These are phyloP conservation scores for Plasmodium reichenowi DNA, from an alignment of 169 alveolate species.

Conservation along the genomic window DNA sequence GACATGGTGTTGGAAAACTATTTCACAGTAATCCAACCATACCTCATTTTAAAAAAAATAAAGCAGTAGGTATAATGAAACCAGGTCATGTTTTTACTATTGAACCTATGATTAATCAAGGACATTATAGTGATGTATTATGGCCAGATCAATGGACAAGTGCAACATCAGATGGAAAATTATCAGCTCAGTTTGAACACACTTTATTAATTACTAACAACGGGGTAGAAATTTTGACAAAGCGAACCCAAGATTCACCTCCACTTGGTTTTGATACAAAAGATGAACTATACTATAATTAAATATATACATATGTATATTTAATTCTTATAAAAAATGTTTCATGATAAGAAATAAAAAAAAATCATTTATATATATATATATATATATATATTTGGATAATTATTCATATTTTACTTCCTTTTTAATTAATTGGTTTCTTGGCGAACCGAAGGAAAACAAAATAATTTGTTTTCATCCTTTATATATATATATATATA, in stretches of 20 bases:
- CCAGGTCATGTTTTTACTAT: conserved; percentile 99
- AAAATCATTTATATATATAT: neutral
- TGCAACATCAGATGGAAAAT: conserved; percentile 93
- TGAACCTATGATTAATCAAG: conserved; percentile 99
- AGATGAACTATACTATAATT: conserved; percentile 29
- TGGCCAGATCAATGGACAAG: conserved; percentile 99
- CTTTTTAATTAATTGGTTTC: neutral
- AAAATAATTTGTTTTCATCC: too few species aligned
- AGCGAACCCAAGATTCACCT: conserved; percentile 94
- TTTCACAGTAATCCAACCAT: conserved; percentile 97
- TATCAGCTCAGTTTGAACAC: conserved; percentile 99
- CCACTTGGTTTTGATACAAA: conserved; percentile 88
- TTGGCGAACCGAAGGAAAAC: too few species aligned
- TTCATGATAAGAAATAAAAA: too few species aligned
- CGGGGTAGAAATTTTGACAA: conserved; percentile 96
- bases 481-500: too few species aligned
- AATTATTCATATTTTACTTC: neutral
- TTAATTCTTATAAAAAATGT: too few species aligned
- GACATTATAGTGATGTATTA: conserved; percentile 92
- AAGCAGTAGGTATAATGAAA: conserved; percentile 96
- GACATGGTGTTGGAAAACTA: conserved; percentile 98
- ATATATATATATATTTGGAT: neutral
- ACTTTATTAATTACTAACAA: conserved; percentile 95
- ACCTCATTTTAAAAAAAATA: conserved; percentile 98
- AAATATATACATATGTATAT: too few species aligned